Evolutionary conservation across 768 basidiomycete genomes (phyloP), one percentile per base, ranked within the genome.

Genomic region (Phaeotremella fagi): DNA sequence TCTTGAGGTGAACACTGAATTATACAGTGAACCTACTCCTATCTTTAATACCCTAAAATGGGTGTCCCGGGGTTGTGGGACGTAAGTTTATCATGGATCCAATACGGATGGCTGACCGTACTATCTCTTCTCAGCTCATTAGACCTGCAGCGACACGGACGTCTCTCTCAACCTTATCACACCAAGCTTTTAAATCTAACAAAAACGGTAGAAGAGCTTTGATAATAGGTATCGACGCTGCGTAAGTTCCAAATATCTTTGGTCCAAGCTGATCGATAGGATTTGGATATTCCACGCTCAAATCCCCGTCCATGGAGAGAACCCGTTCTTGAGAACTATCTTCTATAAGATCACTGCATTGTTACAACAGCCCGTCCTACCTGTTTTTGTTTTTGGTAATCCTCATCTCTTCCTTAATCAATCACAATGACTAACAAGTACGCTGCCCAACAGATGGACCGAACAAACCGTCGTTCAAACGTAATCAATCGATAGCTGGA

Each of bases 341-440:
- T 86, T 91, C 77, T 92, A 90, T 73, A 85, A 87, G 41, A 89
- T 88, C 71, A 83, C 85, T 33, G 82, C 82, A 22, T 80, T 95
- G 2, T 82, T 77, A 72, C 41, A 80, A 50, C 80, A 83, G 4
- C 89, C 90, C 0, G 83, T 94, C 59, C 79, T 90, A 11, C 89
- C 89, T 0, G 80, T 95, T 12, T 92, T 94, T 71, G 87, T 94
- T 3, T 95, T 94, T 67, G 90, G 66, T 68, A 36, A 57, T 57
- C 37, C 28, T 36, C 15, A 50, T 23, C 36, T 6, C 48, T 16
- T 35, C 15, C 36, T 24, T 12, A 14, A 31, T 20, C 7, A 25
- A 48, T 20, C 1, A 41, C 24, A 29, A n/a, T 25, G 36, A 22
- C 18, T 25, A 41, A 7, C 16, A 23, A 41, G 44, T 26, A 49